Conservation (phyloP, 345 rosid species). For the Isatis tinctoria region DNA sequence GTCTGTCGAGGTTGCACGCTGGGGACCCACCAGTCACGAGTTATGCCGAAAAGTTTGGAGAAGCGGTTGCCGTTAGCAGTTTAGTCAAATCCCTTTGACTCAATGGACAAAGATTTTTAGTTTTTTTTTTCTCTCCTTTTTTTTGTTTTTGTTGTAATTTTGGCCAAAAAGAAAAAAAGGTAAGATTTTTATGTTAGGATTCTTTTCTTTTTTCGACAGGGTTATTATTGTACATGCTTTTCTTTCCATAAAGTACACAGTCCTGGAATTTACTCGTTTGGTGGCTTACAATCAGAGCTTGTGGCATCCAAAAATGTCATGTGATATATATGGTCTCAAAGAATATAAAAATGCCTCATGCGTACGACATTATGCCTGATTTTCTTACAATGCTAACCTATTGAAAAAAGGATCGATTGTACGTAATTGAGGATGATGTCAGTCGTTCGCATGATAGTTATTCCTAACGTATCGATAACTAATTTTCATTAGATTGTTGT, state of each 20-base stretch:
- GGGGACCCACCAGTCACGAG: constrained; percentile 20
- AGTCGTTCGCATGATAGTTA: not conserved
- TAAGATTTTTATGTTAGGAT: not conserved
- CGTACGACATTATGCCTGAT: constrained; percentile 1
- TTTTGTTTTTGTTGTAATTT: not conserved
- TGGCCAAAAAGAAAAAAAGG: not conserved
- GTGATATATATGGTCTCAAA: constrained; percentile 20
- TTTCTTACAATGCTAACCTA: not conserved
- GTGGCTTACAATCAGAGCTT: constrained; percentile 29
- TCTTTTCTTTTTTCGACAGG: not conserved
- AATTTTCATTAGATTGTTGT: not conserved
- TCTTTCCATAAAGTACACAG: constrained; percentile 7
- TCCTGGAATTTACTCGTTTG: constrained; percentile 27
- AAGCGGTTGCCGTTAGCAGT: constrained; percentile 26
- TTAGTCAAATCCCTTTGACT: constrained; percentile 26
- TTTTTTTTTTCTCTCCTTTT: not conserved
- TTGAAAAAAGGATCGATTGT: not conserved
- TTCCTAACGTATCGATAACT: not conserved
- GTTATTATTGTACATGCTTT: not conserved
- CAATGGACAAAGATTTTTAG: not conserved
- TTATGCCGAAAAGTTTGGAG: constrained; percentile 24
- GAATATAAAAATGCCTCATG: constrained; percentile 5
- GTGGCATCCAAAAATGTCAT: constrained; percentile 23
- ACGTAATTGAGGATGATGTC: not conserved
- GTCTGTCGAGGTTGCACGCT: not conserved